These are phyloP conservation scores for Podaxis rugospora DNA, from an alignment of 768 basidiomycete genomes.

Conservation along the genomic window DNA sequence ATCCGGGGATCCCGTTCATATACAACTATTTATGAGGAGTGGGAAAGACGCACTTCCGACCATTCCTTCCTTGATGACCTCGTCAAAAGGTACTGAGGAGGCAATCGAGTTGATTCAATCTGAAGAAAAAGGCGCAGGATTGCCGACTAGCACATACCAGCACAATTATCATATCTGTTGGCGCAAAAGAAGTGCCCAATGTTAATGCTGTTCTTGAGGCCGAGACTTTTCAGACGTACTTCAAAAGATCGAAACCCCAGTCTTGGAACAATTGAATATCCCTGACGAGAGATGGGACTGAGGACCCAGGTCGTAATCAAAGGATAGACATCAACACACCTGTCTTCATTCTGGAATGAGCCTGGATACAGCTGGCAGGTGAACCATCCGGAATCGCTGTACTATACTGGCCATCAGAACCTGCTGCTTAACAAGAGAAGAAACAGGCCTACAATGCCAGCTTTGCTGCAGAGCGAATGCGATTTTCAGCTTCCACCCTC, in stretches of 20 bases:
- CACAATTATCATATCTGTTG: conserved; percentile 57
- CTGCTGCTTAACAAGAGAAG: background rate
- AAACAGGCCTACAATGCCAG: conserved; percentile 48
- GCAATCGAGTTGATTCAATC: background rate
- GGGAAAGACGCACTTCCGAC: conserved; percentile 40
- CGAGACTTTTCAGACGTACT: background rate
- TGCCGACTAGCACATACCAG: conserved; percentile 29
- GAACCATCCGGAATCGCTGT: conserved; percentile 67
- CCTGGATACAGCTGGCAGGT: conserved; percentile 64
- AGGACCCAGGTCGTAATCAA: background rate
- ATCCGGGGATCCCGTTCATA: background rate
- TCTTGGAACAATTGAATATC: conserved; percentile 55
- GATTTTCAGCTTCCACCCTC: background rate
- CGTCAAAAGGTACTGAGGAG: conserved; percentile 47
- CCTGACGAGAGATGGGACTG: conserved; percentile 22
- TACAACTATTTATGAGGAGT: background rate
- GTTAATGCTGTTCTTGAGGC: background rate
- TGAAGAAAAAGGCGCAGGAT: background rate
- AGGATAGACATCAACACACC: conserved; percentile 25
- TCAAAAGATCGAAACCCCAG: conserved; percentile 53
- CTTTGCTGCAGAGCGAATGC: conserved; percentile 34
- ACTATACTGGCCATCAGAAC: conserved; percentile 30
- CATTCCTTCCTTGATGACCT: conserved; percentile 50
- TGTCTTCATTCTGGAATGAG: conserved; percentile 58
- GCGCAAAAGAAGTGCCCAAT: background rate